Evolutionary conservation across 2,329 filamentous ascomycete species (phyloP).

Genomic region (Biscogniauxia sp.): DNA sequence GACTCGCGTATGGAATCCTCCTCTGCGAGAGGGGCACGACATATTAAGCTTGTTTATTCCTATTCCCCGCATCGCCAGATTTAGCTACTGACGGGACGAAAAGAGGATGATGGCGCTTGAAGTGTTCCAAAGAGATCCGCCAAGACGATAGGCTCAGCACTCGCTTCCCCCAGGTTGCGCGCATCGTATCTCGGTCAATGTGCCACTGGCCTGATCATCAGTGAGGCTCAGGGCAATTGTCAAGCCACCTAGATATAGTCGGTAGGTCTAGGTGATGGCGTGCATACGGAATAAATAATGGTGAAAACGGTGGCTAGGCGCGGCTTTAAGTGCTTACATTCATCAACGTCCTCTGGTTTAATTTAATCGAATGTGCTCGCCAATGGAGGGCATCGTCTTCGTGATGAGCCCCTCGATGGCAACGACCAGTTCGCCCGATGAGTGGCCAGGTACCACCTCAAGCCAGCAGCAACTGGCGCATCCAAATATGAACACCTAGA

Average conservation of each 20-base stretch:
- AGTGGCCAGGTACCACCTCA: constrained; percentile 17
- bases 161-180: constrained; percentile 3
- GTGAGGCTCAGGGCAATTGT: neutral
- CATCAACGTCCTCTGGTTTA: constrained; percentile 9
- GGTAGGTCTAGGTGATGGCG: constrained; percentile 5
- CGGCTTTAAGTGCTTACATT: constrained; percentile 14
- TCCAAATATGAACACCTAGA: constrained; percentile 21
- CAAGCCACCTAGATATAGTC: constrained; percentile 4
- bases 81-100: constrained; percentile 16
- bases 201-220: neutral
- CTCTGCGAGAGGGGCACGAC: constrained; percentile 17
- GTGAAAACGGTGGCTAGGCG: constrained; percentile 17
- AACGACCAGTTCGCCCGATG: constrained; percentile 7
- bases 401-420: constrained; percentile 13
- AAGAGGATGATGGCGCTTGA: constrained; percentile 7
- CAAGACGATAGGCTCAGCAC: neutral
- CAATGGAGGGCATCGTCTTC: constrained; percentile 11
- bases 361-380: constrained; percentile 18
- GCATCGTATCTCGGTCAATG: constrained; percentile 7
- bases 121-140: neutral
- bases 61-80: constrained; percentile 21
- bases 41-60: constrained; percentile 29
- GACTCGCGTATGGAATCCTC: constrained; percentile 17
- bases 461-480: constrained; percentile 15
- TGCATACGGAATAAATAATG: constrained; percentile 3